phyloP scores from a whole-genome alignment of 345 rosid species.

The Psidium guajava region DNA sequence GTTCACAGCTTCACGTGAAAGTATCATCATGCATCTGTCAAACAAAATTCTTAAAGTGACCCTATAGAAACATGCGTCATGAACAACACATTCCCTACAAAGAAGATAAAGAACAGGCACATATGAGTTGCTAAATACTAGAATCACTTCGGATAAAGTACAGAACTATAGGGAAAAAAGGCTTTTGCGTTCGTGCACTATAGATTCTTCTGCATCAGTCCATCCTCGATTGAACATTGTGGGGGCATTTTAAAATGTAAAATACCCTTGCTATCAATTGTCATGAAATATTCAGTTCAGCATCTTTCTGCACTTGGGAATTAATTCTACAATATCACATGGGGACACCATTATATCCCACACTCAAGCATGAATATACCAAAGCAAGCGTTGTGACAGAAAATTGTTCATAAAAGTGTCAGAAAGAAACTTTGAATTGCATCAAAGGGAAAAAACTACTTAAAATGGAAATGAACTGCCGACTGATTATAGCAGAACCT shows the following conservation, averaged over 20 bases:
- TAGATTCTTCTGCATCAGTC: not conserved
- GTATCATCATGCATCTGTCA: not conserved
- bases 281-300: not conserved
- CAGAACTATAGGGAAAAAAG: not conserved
- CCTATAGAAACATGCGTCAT: not conserved
- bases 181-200: not conserved
- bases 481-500: not conserved
- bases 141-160: not conserved
- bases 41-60: not conserved
- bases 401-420: not conserved
- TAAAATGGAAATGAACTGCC: not conserved
- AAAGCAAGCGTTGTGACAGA: not conserved
- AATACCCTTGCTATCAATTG: not conserved
- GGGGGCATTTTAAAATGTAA: not conserved
- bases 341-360: not conserved
- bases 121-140: not conserved
- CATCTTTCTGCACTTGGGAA: not conserved
- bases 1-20: not conserved
- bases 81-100: not conserved
- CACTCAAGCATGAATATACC: not conserved
- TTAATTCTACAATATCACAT: not conserved
- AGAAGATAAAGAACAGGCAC: not conserved
- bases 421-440: not conserved
- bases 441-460: not conserved
- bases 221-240: not conserved